Base-by-base conservation (phyloP, 495 filamentous ascomycete species). In the Corynascus novoguineensis region DNA sequence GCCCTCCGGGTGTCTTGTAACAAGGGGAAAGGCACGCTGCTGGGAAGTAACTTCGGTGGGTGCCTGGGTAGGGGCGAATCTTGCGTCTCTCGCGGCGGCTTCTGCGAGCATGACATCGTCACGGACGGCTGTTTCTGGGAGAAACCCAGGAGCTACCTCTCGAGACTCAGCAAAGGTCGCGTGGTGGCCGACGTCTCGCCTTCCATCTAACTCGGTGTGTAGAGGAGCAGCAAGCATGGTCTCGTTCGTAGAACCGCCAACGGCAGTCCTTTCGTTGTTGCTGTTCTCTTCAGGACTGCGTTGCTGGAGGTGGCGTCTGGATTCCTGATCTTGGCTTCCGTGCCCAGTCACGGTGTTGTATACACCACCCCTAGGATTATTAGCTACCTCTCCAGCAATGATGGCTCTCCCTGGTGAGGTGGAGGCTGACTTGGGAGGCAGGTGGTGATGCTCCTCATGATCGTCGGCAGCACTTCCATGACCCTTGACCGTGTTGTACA, bases 401-500 rank as follows among this genome's bases (percentile, higher is more conserved):
- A 64, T 60, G 15, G 65, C 61, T 31, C 29, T 53, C 21, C 55
- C 53, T 10, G 61, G 32, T 14, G 14, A 25, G 25, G n/a, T n/a
- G n/a, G n/a, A n/a, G n/a, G 54, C 47, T 57, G 67, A 65, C 17
- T 49, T 47, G 9, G 21, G 31, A 31, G 57, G 59, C 22, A 65
- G 7, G 46, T 58, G 41, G 24, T 69, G 64, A 45, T 73, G 72
- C 21, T 73, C 61, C 0, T 52, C 61, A 29, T 71, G 63, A 50
- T 63, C 63, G 42, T 70, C 68, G 8, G 64, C 60, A 42, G 70
- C 38, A 52, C 74, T 76, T 5, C 74, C 74, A 32, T 76, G 74
- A 15, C 74, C 74, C 4, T 63, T 64, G 11, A 76, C 71, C 0
- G 66, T 67, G 55, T 76, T 76, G 31, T 76, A 74, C n/a, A 74